A percentile compares a stretch with the other conserved stretches of the same genome.
phyloP scores from a whole-genome alignment of 176 grass and related monocot genomes.

The Oryza longistaminata region DNA sequence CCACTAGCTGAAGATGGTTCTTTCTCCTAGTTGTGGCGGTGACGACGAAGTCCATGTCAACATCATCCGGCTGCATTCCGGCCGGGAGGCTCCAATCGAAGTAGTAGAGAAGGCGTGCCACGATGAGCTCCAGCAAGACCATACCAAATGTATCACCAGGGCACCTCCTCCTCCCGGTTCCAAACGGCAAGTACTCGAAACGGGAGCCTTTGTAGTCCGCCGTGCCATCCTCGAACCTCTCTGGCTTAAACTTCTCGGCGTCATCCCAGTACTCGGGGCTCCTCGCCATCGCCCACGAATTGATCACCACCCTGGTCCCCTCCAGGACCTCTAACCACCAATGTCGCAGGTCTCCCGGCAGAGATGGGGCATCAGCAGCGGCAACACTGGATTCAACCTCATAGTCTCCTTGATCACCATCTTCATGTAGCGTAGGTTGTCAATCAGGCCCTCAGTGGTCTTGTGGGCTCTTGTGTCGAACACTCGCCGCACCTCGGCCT shows the following conservation, averaged over 20 bases:
- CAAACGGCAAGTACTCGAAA: conserved; percentile 6
- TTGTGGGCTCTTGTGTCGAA: not conserved
- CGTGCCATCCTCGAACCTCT: not conserved
- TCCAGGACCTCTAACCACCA: not conserved
- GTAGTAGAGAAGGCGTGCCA: too few species aligned
- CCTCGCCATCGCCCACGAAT: not conserved
- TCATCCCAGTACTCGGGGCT: too few species aligned
- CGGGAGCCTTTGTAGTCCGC: not conserved
- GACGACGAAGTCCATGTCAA: too few species aligned
- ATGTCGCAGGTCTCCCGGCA: not conserved
- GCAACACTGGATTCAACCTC: conserved; percentile 13
- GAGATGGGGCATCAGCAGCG: not conserved
- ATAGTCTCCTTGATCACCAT: conserved; percentile 25
- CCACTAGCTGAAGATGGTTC: too few species aligned
- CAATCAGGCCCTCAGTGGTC: not conserved
- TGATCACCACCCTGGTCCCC: not conserved
- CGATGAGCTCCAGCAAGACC: not conserved
- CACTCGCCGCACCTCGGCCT: conserved; percentile 5
- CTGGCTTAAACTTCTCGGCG: too few species aligned
- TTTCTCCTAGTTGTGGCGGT: too few species aligned
- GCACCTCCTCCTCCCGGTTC: conserved; percentile 27
- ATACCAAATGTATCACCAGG: not conserved
- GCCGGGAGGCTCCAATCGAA: too few species aligned
- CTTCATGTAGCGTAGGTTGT: not conserved
- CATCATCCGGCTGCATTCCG: too few species aligned